These are phyloP conservation scores for Oryza nivara DNA, from an alignment of 176 grass and related monocot species.

Conservation along the genomic window DNA sequence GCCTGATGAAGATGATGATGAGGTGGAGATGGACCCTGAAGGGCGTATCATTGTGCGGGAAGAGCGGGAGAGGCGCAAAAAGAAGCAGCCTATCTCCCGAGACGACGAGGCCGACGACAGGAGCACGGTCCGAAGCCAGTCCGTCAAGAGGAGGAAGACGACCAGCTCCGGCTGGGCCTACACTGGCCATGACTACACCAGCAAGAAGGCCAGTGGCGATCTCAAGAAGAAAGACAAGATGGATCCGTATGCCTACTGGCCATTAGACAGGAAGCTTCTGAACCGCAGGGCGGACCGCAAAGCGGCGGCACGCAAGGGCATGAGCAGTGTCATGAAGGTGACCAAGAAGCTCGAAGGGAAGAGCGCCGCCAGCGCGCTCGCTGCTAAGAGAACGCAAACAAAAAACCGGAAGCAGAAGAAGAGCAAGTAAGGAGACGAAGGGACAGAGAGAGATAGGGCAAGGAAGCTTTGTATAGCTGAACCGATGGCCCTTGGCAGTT, in stretches of 20 bases:
- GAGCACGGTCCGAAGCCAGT: slow-evolving; percentile 51
- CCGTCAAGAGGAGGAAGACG: slow-evolving; percentile 65
- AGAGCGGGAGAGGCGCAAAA: slow-evolving; percentile 59
- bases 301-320: slow-evolving; percentile 73
- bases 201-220: slow-evolving; percentile 81
- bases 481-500: neutral
- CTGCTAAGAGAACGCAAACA: slow-evolving; percentile 22
- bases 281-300: slow-evolving; percentile 83
- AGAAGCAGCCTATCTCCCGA: slow-evolving; percentile 43
- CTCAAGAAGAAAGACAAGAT: slow-evolving; percentile 89
- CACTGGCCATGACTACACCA: slow-evolving; percentile 84
- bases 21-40: slow-evolving; percentile 76
- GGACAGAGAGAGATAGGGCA: neutral
- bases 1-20: slow-evolving; percentile 40
- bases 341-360: slow-evolving; percentile 84
- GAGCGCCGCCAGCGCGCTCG: slow-evolving; percentile 62
- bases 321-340: slow-evolving; percentile 81
- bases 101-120: slow-evolving; percentile 54
- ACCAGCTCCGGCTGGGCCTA: slow-evolving; percentile 77
- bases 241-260: slow-evolving; percentile 96
- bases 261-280: slow-evolving; percentile 78
- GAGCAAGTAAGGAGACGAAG: slow-evolving; percentile 30
- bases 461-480: slow-evolving; percentile 30
- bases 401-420: slow-evolving; percentile 58
- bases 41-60: slow-evolving; percentile 80